Evolutionary conservation across 192 early-diverging fungal species (phyloP).

Genomic region (Umbelopsis sp.): DNA sequence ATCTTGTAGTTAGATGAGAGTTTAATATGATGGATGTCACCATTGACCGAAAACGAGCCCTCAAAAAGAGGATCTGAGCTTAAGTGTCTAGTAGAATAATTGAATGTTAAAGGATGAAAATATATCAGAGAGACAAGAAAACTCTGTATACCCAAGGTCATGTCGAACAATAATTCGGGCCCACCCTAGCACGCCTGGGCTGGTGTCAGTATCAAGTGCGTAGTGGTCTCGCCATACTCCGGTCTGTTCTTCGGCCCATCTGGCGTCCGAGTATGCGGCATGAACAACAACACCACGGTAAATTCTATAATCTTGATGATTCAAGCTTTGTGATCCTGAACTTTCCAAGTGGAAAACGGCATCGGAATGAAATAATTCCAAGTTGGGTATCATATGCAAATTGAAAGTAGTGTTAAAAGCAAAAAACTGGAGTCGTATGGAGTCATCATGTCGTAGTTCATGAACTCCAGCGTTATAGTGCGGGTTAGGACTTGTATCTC

Average conservation of each 20-base stretch:
- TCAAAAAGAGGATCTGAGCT: slow-evolving; percentile 44
- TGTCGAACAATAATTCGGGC: slow-evolving; percentile 49
- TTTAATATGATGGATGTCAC: slow-evolving; percentile 59
- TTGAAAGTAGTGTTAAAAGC: slow-evolving; percentile 69
- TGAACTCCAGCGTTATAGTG: neutral
- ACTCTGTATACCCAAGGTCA: slow-evolving; percentile 13
- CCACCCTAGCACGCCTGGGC: slow-evolving; percentile 53
- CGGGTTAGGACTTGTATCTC: neutral
- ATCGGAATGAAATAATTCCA: slow-evolving; percentile 67
- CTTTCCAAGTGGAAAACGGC: slow-evolving; percentile 42
- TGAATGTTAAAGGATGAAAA: neutral
- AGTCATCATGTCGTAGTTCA: slow-evolving; percentile 44
- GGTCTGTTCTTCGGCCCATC: slow-evolving; percentile 23
- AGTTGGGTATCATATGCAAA: slow-evolving; percentile 68
- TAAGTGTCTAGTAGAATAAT: neutral
- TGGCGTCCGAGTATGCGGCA: slow-evolving; percentile 18
- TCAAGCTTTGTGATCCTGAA: slow-evolving; percentile 17
- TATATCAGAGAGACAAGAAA: neutral
- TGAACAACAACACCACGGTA: slow-evolving; percentile 53
- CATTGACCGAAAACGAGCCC: slow-evolving; percentile 54
- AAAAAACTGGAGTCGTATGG: slow-evolving; percentile 53
- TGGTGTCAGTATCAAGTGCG: slow-evolving; percentile 32
- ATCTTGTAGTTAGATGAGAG: slow-evolving; percentile 48
- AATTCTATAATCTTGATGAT: slow-evolving; percentile 51
- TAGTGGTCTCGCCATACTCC: slow-evolving; percentile 28